Base-by-base conservation (phyloP, 2,329 filamentous ascomycete genomes). In the Lasiodiplodia gonubiensis region DNA sequence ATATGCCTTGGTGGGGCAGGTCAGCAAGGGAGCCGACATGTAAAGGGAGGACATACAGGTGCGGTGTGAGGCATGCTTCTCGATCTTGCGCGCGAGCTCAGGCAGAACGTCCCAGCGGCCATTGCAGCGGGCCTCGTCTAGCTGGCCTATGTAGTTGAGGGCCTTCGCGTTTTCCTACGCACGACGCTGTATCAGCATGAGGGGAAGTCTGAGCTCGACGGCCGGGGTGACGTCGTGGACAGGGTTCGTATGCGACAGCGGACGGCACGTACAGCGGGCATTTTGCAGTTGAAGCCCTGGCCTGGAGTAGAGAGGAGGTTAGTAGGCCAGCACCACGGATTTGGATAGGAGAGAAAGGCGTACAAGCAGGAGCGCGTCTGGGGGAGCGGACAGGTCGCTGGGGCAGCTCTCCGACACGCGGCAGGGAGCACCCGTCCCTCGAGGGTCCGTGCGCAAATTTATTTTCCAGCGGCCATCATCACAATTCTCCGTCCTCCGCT, bases 31-130 rank as follows among this genome's bases (percentile, higher is more conserved):
- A 33, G 54, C 46, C 21, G 65, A 16, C 33, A 51, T 67, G 63
- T 52, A 55, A 68, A 60, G 65, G 64, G 66, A 67, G 54, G 69
- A 77, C 88, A 74, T 90, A 97, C 94, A 97, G 80, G 88, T 87
- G 79, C 92, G 88, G 69, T 92, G 88, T 49, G 93, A 90, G 73
- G 93, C 92, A 86, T 99, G 94, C 80, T 99, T 98, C 75, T 91
- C 91, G 75, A 98, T 87, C 81, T 99, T 99, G 78, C 94, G 89
- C 74, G 95, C 90, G 70, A 97, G 86, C 81, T 98, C 94, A 30
- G 92, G 92, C 35, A 98, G 86, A 35, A 92, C 88, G 72, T 89
- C 85, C 95, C 95, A 99, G 78, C 89, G 90, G 64, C 91, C 93
- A 74, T 94, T 89, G 80, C 93, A 97, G 75, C 95, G 91, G 71